Base-by-base conservation (phyloP, 495 filamentous ascomycete species). In the Xylaria longipes region DNA sequence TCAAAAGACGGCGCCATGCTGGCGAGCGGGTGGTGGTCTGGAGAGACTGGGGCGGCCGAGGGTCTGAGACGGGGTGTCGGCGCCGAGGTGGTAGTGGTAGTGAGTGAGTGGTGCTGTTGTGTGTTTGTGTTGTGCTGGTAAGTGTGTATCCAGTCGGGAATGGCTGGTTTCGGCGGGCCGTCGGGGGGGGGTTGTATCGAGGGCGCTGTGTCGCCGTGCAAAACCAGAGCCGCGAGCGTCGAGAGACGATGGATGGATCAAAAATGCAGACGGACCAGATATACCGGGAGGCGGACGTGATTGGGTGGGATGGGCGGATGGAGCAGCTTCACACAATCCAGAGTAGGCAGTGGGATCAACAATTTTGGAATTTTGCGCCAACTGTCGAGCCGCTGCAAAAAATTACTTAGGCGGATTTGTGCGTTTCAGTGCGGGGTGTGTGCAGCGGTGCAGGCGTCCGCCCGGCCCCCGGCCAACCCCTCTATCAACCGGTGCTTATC, bases 1-100 rank as follows among this genome's bases (percentile, higher is more conserved):
- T 89, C 87, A 75, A 88, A 89, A 45, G 86, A 86, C 70, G 87
- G 86, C 83, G 86, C 86, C 87, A 89, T 89, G 80, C 80, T 86
- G 83, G 81, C 77, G 77, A 70, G 62, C 41, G 43, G 22, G 50
- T 65, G 48, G 65, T 31, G 11, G 61, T 20, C n/a, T 27, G 66
- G 46, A 50, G 35, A 62, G 63, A 68, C 50, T 56, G 54, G 45
- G 35, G 63, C 45, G 63, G 2, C 31, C 8, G 22, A 15, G 39
- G 29, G 11, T 35, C 12, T 46, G 25, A n/a, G 11, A 58, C 5
- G 17, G n/a, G 31, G 8, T 45, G 41, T 62, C 68, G 43, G 43
- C 68, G 57, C 68, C 68, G 43, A 27, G 46, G 31, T 65, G 41
- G 14, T 33, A 6, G 22, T 29, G 33, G 56, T 37, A 12, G 31